Evolutionary conservation across 192 early-diverging fungal species (phyloP).

Genomic region (Helicostylum pulchrum): DNA sequence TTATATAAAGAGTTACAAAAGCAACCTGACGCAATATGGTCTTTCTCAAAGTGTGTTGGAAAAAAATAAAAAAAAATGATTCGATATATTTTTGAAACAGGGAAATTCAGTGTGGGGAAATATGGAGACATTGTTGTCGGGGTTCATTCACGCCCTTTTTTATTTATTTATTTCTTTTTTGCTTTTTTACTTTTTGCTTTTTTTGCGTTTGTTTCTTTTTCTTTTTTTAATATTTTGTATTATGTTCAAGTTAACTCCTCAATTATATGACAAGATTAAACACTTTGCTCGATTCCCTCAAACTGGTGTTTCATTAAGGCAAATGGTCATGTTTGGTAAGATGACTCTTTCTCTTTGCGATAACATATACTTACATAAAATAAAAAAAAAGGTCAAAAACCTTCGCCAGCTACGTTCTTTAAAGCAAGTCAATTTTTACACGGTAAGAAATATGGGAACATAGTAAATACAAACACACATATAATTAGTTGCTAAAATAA

Average conservation of each 20-base stretch:
- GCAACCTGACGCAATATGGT: conserved; percentile 18
- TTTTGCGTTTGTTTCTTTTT: no score
- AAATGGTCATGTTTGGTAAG: conserved; percentile 95
- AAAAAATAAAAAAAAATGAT: neutral
- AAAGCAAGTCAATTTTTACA: conserved; percentile 76
- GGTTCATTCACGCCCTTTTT: no score
- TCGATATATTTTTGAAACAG: no score
- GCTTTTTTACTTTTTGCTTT: neutral
- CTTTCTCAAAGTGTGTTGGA: conserved; percentile 13
- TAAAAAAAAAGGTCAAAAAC: conserved; percentile 54
- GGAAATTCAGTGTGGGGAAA: no score
- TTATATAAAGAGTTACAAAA: conserved; percentile 10
- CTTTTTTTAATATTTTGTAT: neutral
- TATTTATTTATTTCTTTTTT: conserved; percentile 9
- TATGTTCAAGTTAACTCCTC: conserved; percentile 51
- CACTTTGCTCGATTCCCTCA: conserved; percentile 84
- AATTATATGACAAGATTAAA: conserved; percentile 69
- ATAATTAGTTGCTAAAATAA: neutral
- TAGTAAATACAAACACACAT: no score
- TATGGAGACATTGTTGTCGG: no score
- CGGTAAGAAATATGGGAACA: conserved; percentile 18
- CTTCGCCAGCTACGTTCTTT: conserved; percentile 68
- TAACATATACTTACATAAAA: neutral
- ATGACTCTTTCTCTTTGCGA: neutral
- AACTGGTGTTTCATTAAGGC: conserved; percentile 86